Evolutionary conservation across 2,329 filamentous ascomycete species (phyloP).

Genomic region (Fusarium newnesense): DNA sequence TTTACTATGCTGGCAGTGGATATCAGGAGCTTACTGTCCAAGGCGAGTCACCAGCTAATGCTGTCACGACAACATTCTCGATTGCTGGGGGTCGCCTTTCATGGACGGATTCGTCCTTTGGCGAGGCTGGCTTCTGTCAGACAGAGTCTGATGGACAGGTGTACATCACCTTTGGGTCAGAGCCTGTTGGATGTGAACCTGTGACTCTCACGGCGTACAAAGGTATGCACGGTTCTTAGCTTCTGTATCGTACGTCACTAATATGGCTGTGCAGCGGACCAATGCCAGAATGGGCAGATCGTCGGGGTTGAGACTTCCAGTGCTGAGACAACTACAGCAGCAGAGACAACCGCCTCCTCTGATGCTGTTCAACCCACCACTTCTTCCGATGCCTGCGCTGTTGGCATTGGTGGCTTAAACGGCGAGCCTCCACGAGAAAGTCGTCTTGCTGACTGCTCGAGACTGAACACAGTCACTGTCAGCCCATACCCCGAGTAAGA

Average conservation of each 20-base stretch:
- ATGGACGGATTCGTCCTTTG: not conserved
- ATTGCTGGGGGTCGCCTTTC: not conserved
- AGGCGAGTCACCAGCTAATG: not conserved
- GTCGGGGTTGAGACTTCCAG: not conserved
- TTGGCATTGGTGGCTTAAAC: not conserved
- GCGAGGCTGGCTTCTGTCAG: conserved; percentile 2
- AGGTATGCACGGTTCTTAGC: not conserved
- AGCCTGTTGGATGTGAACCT: not conserved
- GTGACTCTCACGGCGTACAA: conserved; percentile 4
- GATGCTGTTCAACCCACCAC: not conserved
- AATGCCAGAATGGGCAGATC: conserved; percentile 20
- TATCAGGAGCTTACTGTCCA: not conserved
- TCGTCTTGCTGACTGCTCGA: conserved; percentile 11
- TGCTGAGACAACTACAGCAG: not conserved
- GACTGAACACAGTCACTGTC: conserved; percentile 5
- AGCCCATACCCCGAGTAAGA: conserved; percentile 13
- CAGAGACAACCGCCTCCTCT: not conserved
- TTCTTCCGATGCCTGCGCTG: not conserved
- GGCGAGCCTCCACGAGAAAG: not conserved
- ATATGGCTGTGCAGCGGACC: not conserved
- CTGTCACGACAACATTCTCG: not conserved
- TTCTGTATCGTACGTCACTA: not conserved
- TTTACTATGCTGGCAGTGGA: not conserved
- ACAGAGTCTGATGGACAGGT: not conserved
- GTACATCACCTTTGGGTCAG: conserved; percentile 9